Evolutionary conservation across 495 filamentous ascomycete genomes (phyloP), one percentile per base, ranked within the genome.

Genomic region (Talaromyces nanjingensis): DNA sequence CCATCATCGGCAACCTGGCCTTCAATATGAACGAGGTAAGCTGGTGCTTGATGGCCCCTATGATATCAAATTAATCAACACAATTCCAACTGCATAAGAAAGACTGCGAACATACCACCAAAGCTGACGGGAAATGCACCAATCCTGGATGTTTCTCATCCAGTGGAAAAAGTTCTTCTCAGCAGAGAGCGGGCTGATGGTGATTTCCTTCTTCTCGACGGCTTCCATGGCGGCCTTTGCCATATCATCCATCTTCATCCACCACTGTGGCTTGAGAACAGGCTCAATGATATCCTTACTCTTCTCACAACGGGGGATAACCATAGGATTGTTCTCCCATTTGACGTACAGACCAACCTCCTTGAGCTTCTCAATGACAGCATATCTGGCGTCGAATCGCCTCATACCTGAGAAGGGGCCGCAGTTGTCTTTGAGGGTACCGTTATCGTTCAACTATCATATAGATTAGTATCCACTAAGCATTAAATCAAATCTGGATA

Each of bases 251-350:
- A 88, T 89, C 65, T 79, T 82, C 80, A 89, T 87, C 86, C 87
- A 89, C 87, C 86, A 89, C 71, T 92, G 90, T 2, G 89, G 89
- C 74, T 90, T 92, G 71, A 92, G 80, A 33, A 90, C 75, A 1
- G 89, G 90, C 71, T 93, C 90, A 62, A 93, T 89, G 18, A 92
- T 80, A 74, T 93, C 90, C 72, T 88, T 90, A n/a, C 84, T 87
- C 76, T 87, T 88, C 42, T 76, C 69, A 69, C 89, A 93, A 6
- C 88, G 74, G 1, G 89, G 90, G n/a, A 93, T 85, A 72, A 84
- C 86, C 90, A 92, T 93, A 27, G 85, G 77, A 72, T 92, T 91
- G 72, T 88, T 74, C 77, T 89, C 86, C 81, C 88, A 89, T 72
- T 91, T 90, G 18, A 90, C 87, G 62, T 86, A 92, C 20, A 93